Evolutionary conservation across 768 basidiomycete species (phyloP).

Genomic region (Symmetrospora coprosmae): DNA sequence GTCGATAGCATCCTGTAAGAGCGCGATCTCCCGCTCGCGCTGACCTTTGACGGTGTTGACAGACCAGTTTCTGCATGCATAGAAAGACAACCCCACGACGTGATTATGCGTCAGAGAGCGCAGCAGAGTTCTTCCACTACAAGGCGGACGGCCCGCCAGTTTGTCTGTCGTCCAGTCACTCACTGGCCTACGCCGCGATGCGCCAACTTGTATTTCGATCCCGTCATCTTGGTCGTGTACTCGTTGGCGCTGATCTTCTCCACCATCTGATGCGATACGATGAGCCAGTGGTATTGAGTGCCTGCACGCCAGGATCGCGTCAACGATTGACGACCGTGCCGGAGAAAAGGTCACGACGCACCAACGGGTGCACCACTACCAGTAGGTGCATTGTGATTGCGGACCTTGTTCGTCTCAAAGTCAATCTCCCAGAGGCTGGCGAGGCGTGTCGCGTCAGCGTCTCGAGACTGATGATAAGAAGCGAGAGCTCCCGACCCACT

Average conservation of each 20-base stretch:
- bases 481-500: too few species aligned
- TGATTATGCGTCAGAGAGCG: conserved; percentile 23
- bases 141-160: too few species aligned
- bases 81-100: neutral
- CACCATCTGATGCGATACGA: conserved; percentile 21
- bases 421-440: conserved; percentile 21
- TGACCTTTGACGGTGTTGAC: conserved; percentile 23
- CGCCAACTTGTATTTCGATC: conserved; percentile 24
- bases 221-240: conserved; percentile 12
- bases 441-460: neutral
- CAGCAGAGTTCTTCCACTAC: too few species aligned
- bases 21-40: conserved; percentile 20
- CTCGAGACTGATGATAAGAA: too few species aligned
- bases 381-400: conserved; percentile 16
- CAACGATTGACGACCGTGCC: too few species aligned
- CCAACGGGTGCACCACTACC: conserved; percentile 19
- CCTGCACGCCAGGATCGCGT: too few species aligned
- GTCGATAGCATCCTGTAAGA: conserved; percentile 18
- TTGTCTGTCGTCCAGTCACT: too few species aligned
- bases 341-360: too few species aligned
- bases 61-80: conserved; percentile 12
- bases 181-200: too few species aligned
- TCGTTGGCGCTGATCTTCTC: conserved; percentile 22
- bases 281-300: conserved; percentile 23
- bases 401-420: conserved; percentile 13